Evolutionary conservation across 2,329 filamentous ascomycete species (phyloP).

Genomic region (Fusarium longipes): DNA sequence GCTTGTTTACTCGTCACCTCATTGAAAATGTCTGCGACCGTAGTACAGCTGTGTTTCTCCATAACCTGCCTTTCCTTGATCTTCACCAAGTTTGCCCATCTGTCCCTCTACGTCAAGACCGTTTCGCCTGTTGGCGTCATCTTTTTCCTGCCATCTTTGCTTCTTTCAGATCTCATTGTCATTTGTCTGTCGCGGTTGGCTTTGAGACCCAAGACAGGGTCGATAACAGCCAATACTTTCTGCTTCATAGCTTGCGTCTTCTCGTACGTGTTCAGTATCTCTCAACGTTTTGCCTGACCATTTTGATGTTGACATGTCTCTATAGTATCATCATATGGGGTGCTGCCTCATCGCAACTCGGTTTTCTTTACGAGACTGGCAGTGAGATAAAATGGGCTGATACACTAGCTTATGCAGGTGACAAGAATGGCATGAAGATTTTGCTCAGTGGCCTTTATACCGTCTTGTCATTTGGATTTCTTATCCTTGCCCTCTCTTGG

Average conservation of each 20-base stretch:
- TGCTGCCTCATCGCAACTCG: not conserved
- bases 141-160: not conserved
- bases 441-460: conserved; percentile 43
- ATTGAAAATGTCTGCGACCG: not conserved
- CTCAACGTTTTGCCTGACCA: not conserved
- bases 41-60: not conserved
- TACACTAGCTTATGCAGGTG: conserved; percentile 41
- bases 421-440: conserved; percentile 47
- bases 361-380: conserved; percentile 29
- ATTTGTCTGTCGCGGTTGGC: not conserved
- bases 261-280: not conserved
- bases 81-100: not conserved
- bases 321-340: not conserved
- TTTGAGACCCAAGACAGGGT: not conserved
- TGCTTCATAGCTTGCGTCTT: not conserved
- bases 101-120: not conserved
- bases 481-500: conserved; percentile 39
- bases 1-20: not conserved
- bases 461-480: conserved; percentile 31
- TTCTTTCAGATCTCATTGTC: not conserved
- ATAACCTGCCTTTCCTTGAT: not conserved
- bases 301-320: not conserved
- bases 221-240: not conserved
- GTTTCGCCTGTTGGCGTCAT: not conserved
- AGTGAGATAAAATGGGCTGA: conserved; percentile 47